Conservation (phyloP, 2,329 filamentous ascomycete genomes). For the Penicillium hesseltinei region DNA sequence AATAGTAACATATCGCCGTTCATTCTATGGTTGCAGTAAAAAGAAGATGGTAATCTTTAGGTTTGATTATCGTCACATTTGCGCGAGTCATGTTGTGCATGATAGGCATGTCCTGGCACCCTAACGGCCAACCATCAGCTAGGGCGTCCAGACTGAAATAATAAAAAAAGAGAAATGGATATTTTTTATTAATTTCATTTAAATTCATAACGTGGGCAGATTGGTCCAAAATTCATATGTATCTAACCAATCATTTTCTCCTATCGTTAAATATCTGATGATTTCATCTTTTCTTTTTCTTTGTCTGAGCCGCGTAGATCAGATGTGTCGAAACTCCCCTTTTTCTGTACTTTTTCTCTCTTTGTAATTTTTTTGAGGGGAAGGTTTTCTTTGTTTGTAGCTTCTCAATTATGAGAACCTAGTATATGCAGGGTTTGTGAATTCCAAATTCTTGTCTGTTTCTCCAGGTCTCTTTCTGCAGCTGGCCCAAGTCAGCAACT, state of each 20-base stretch:
- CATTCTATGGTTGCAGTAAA: neutral
- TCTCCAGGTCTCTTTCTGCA: neutral
- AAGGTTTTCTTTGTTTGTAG: neutral
- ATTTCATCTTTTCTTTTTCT: conserved; percentile 4
- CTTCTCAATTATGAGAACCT: neutral
- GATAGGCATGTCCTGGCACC: neutral
- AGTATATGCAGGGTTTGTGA: neutral
- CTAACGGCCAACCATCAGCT: neutral
- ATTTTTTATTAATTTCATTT: neutral
- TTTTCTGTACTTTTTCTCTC: neutral
- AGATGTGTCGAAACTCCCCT: conserved; percentile 7
- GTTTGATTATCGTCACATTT: conserved; percentile 3
- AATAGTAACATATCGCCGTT: neutral
- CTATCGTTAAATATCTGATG: conserved; percentile 2
- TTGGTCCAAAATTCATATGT: conserved; percentile 10
- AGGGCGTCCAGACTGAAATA: neutral
- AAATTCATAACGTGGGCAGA: conserved; percentile 4
- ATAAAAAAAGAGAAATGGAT: neutral
- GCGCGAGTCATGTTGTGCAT: conserved; percentile 12
- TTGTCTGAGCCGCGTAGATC: conserved; percentile 12
- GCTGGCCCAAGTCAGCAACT: neutral
- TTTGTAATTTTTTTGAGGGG: neutral
- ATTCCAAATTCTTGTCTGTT: neutral
- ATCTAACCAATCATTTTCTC: neutral
- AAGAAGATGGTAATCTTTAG: neutral